A percentile compares a stretch with the other conserved stretches of the same genome.
These are phyloP conservation scores for Cetradonia linearis DNA, from an alignment of 495 filamentous ascomycete species.

Conservation along the genomic window DNA sequence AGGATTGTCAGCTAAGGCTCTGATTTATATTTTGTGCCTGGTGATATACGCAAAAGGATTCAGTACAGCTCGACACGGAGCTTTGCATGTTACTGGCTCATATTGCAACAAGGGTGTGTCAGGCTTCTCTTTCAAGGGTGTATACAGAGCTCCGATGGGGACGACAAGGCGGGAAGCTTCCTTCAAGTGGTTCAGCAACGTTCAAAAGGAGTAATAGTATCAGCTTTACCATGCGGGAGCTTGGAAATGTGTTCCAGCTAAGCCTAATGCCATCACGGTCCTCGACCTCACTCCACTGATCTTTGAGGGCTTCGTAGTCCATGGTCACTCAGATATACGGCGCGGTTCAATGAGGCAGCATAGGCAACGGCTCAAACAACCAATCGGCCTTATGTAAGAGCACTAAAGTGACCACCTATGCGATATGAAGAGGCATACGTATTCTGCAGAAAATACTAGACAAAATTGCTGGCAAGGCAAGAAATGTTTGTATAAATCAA, in stretches of 20 bases:
- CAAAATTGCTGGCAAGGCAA: background rate
- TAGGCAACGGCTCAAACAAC: background rate
- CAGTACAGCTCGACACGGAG: slow-evolving; percentile 88
- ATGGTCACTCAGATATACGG: slow-evolving; percentile 33
- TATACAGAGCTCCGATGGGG: slow-evolving; percentile 93
- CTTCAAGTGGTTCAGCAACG: slow-evolving; percentile 36
- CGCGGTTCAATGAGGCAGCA: background rate
- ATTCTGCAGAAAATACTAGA: background rate
- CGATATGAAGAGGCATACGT: background rate
- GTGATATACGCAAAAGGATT: slow-evolving; percentile 83
- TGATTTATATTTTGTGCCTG: background rate
- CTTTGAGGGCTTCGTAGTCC: slow-evolving; percentile 79
- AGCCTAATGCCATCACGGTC: slow-evolving; percentile 93
- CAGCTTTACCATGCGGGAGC: slow-evolving; percentile 78
- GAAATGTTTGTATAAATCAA: slow-evolving; percentile 4
- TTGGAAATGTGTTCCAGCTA: slow-evolving; percentile 99
- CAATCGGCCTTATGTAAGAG: background rate
- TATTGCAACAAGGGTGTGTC: slow-evolving; percentile 87
- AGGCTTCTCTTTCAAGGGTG: slow-evolving; percentile 88
- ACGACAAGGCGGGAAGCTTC: slow-evolving; percentile 96
- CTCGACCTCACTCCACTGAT: slow-evolving; percentile 95
- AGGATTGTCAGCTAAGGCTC: slow-evolving; percentile 21
- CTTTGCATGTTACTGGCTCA: slow-evolving; percentile 95
- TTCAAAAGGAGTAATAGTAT: slow-evolving; percentile 2
- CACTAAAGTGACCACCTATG: background rate